These are phyloP conservation scores for Hordeum marinum DNA, from an alignment of 176 grass and related monocot genomes.

Conservation along the genomic window DNA sequence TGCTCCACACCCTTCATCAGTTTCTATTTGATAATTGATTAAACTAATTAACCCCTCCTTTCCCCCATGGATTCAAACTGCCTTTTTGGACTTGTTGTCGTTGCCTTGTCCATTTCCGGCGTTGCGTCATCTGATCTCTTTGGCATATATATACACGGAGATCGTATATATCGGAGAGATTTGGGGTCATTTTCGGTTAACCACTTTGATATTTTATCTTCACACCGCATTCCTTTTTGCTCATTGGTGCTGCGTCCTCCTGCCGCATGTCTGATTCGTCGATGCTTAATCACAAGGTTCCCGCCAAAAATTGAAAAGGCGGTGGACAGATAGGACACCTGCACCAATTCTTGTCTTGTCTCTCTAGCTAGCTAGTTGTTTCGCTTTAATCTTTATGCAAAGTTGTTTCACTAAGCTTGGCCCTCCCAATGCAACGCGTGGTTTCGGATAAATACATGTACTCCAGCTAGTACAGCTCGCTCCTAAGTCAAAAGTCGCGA, in stretches of 20 bases:
- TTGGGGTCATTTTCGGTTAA: conserved; percentile 43
- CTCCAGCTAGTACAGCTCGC: background rate
- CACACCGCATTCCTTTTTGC: background rate
- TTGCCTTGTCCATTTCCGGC: conserved; percentile 18
- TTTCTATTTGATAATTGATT: background rate
- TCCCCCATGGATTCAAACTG: conserved; percentile 23
- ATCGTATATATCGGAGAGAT: background rate
- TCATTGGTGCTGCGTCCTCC: background rate
- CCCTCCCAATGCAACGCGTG: background rate
- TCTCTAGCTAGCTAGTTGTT: background rate
- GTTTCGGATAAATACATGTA: conserved; percentile 8
- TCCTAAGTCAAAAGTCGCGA: conserved; percentile 29
- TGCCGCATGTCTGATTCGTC: background rate
- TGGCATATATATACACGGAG: background rate
- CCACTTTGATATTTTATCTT: conserved; percentile 23
- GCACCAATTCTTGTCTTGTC: conserved; percentile 12
- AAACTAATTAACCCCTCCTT: background rate
- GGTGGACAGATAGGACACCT: conserved; percentile 24
- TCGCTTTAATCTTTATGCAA: conserved; percentile 16
- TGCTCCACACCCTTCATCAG: conserved; percentile 18
- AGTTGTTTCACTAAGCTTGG: background rate
- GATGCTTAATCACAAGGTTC: background rate
- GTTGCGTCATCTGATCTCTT: conserved; percentile 25
- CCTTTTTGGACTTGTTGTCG: conserved; percentile 5
- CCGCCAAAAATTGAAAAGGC: background rate